phyloP scores from a whole-genome alignment of 2,329 filamentous ascomycete species.

The Talaromyces rugulosus region DNA sequence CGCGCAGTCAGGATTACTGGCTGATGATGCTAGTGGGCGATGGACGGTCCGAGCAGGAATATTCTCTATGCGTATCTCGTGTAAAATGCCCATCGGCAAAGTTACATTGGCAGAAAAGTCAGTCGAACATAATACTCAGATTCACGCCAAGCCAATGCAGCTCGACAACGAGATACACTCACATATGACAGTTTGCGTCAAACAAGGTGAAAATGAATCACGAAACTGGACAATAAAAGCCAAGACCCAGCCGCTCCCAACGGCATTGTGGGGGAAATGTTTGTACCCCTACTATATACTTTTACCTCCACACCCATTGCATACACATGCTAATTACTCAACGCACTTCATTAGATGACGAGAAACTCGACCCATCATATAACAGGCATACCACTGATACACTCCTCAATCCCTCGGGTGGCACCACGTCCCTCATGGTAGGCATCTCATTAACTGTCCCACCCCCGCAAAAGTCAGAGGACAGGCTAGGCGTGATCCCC shows the following conservation, averaged over 20 bases:
- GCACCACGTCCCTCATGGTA: too few species aligned
- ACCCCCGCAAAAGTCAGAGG: too few species aligned
- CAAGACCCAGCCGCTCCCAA: background rate
- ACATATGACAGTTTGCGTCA: background rate
- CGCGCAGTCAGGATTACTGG: too few species aligned
- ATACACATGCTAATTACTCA: too few species aligned
- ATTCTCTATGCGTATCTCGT: slow-evolving; percentile 4
- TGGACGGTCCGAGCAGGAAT: slow-evolving; percentile 2
- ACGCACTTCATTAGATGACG: too few species aligned
- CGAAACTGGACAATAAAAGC: background rate
- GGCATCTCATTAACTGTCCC: too few species aligned
- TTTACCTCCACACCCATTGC: too few species aligned
- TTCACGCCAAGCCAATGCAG: slow-evolving; percentile 12
- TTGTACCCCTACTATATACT: too few species aligned
- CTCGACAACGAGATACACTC: background rate
- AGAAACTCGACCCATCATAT: too few species aligned
- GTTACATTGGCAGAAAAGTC: background rate
- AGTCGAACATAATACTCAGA: background rate
- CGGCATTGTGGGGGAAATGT: background rate
- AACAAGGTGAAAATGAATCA: background rate
- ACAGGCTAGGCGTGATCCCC: too few species aligned
- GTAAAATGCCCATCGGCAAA: slow-evolving; percentile 2
- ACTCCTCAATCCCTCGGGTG: background rate
- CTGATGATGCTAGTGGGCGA: background rate
- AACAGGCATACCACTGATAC: too few species aligned